phyloP scores from a whole-genome alignment of 176 grass and related monocot species.

The Hyparrhenia diplandra region DNA sequence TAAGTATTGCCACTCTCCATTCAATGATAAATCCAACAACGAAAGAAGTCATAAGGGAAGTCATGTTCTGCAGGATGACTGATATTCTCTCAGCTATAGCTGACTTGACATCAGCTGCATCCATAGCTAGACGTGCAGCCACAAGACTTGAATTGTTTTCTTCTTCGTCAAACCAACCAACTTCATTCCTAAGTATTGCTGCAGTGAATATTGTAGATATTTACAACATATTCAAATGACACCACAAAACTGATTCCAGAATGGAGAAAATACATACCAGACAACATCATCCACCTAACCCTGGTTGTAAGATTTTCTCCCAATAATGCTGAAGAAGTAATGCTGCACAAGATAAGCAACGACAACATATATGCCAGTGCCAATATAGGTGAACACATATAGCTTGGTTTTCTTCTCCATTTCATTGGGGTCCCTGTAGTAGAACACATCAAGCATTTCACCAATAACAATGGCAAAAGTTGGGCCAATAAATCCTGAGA shows the following conservation, averaged over 20 bases:
- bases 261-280: constrained; percentile 45
- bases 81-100: constrained; percentile 97
- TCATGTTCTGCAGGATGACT: constrained; percentile 92
- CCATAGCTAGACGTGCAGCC: constrained; percentile 76
- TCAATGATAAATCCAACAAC: constrained; percentile 87
- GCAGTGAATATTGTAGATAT: constrained; percentile 28
- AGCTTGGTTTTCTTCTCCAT: constrained; percentile 90
- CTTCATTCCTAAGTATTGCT: constrained; percentile 96
- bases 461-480: constrained; percentile 97
- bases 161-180: constrained; percentile 97
- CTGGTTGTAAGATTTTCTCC: constrained; percentile 99
- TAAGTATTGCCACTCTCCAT: constrained; percentile 89
- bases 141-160: constrained; percentile 97
- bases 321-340: constrained; percentile 99
- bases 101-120: constrained; percentile 90
- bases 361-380: constrained; percentile 85
- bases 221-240: neutral
- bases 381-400: constrained; percentile 97
- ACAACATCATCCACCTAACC: constrained; percentile 94
- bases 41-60: constrained; percentile 87
- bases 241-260: neutral
- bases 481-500: constrained; percentile 91
- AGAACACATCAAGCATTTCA: constrained; percentile 96
- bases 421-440: constrained; percentile 73
- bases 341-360: constrained; percentile 91